Conservation (phyloP, 768 basidiomycete genomes). For the Lentinula sp. region DNA sequence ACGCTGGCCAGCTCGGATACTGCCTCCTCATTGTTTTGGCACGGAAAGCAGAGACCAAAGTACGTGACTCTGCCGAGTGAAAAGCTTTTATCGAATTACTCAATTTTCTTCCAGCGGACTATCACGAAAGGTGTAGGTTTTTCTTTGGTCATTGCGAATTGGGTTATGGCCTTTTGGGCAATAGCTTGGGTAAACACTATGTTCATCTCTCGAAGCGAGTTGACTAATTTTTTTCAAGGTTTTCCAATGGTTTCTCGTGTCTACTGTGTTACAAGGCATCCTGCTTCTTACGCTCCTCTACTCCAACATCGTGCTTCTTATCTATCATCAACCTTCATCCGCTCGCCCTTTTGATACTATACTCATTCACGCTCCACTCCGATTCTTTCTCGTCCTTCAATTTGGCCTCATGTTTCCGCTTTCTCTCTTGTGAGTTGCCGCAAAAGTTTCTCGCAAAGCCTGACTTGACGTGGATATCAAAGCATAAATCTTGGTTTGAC, state of each 20-base stretch:
- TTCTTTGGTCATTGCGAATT: conserved; percentile 71
- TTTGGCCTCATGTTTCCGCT: conserved; percentile 52
- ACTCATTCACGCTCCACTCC: conserved; percentile 84
- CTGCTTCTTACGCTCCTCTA: conserved; percentile 69
- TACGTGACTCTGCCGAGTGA: conserved; percentile 15
- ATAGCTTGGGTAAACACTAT: conserved; percentile 58
- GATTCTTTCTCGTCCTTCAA: conserved; percentile 58
- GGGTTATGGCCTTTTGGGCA: conserved; percentile 77
- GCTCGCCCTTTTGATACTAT: conserved; percentile 67
- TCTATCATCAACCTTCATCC: conserved; percentile 60
- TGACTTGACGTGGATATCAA: neutral
- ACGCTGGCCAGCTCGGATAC: conserved; percentile 71
- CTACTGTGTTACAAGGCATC: conserved; percentile 70
- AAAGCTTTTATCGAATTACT: neutral
- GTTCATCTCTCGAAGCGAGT: neutral
- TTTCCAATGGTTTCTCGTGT: conserved; percentile 68
- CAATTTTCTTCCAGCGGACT: conserved; percentile 36
- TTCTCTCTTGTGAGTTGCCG: conserved; percentile 46
- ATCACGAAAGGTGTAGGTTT: conserved; percentile 77
- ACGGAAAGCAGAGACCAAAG: conserved; percentile 77
- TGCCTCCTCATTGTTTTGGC: conserved; percentile 73
- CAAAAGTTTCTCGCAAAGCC: neutral
- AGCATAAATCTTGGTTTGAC: conserved; percentile 69
- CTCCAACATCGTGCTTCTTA: conserved; percentile 70
- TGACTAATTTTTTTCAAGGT: conserved; percentile 31